These are phyloP conservation scores for Leccinum subrobustum DNA, from an alignment of 1,284 basidiomycete species.

Conservation along the genomic window DNA sequence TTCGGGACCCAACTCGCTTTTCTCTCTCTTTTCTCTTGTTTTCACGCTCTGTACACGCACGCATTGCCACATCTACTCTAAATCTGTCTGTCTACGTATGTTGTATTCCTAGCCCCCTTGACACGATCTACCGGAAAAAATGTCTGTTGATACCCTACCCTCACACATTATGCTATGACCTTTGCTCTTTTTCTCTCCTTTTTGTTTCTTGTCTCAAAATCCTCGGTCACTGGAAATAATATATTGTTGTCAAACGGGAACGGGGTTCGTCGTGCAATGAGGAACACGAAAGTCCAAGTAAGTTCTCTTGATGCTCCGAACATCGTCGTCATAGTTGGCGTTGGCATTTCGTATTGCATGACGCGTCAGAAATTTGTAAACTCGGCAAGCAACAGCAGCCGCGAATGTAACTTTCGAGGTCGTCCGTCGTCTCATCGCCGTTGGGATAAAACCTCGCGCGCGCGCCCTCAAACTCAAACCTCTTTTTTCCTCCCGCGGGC, in stretches of 20 bases:
- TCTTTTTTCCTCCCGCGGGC: background rate
- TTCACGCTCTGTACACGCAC: constrained; percentile 4
- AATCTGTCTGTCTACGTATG: background rate
- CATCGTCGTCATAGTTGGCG: too few species aligned
- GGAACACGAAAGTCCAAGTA: background rate
- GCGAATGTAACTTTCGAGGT: too few species aligned
- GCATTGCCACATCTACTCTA: constrained; percentile 10
- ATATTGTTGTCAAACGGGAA: background rate
- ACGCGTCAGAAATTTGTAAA: too few species aligned
- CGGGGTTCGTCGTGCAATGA: background rate
- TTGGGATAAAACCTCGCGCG: background rate
- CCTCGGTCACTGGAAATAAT: background rate
- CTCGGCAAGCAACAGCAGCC: too few species aligned
- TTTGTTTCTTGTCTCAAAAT: background rate
- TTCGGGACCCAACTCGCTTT: background rate
- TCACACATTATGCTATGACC: background rate
- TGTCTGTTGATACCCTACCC: background rate
- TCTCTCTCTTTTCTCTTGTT: background rate
- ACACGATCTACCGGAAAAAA: background rate
- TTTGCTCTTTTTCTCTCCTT: background rate
- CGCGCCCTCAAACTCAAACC: background rate
- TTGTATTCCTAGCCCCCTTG: background rate
- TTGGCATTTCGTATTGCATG: too few species aligned
- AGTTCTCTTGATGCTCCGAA: too few species aligned
- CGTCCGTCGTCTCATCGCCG: too few species aligned